Evolutionary conservation across 306 rosid species (phyloP), one percentile per base, ranked within the genome.

Genomic region (Acacia acuminata): DNA sequence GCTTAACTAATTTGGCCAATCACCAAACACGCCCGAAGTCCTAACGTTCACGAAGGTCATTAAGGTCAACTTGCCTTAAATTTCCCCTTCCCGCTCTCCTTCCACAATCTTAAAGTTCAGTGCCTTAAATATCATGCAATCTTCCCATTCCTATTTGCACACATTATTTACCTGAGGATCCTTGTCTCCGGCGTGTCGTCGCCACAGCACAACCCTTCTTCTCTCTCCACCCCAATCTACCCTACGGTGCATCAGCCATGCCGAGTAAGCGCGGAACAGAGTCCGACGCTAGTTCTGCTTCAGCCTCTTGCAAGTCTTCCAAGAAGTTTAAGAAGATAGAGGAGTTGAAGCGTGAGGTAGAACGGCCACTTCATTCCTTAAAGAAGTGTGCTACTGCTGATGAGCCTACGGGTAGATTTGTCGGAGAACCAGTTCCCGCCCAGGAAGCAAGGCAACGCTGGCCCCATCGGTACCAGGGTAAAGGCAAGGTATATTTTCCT

Each of bases 391-490:
- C 17, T 16, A 81, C n/a, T 2, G 65, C 20, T 0, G 88, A 79
- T 7, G 84, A 8, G 8, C 3, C 45, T 8, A 36, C 58, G 1
- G 71, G 89, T 0, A 80, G 9, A 56, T 93, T 93, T 17, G 0
- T 88, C 0, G 89, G 92, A 17, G 78, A 87, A 8, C 86, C 83
- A 0, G 34, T 91, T 76, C 70, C 87, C 0, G 84, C 40, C 0
- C 65, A 73, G 24, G 91, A 91, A 65, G 97, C 97, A 4, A 80
- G 78, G 42, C 64, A 15, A 7, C 88, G 92, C 17, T 93, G 94
- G 95, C 95, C 97, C 1, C 47, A 81, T 1, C 86, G 94, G 9
- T 93, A 93, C n/a, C 64, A 20, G 38, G 81, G 51, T 27, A 67
- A 84, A 90, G 91, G 83, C 42, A 8, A 20, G 61, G 61, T 55